These are phyloP conservation scores for Crucihimalaya himalaica DNA, from an alignment of 345 rosid species.

Conservation along the genomic window DNA sequence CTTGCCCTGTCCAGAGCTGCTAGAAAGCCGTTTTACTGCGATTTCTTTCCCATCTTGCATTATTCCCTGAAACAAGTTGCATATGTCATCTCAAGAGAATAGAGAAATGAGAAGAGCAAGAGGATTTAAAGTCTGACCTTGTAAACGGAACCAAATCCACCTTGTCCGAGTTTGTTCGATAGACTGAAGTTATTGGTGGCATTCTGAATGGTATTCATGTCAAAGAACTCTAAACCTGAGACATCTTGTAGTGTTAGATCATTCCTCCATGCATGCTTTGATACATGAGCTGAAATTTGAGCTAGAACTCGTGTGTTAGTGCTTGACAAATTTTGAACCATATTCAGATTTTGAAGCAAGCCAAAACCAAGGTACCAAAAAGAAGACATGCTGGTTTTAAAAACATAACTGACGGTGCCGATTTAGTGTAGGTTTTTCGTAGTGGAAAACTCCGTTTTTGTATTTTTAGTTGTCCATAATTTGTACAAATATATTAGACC, in stretches of 20 bases:
- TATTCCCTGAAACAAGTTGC: constrained; percentile 38
- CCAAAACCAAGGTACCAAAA: too few relatives aligned
- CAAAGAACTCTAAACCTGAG: constrained; percentile 23
- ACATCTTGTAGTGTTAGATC: constrained; percentile 6
- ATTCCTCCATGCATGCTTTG: constrained; percentile 13
- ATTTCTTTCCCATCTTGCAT: constrained; percentile 47
- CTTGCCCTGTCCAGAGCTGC: constrained; percentile 49
- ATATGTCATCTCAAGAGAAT: neutral
- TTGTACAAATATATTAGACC: too few relatives aligned
- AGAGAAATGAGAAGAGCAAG: neutral
- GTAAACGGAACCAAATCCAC: constrained; percentile 43
- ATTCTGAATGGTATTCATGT: constrained; percentile 9
- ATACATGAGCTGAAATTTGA: neutral
- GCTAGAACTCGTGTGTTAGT: too few relatives aligned
- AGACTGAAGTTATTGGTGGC: constrained; percentile 32
- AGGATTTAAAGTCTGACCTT: constrained; percentile 21
- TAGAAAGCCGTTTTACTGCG: constrained; percentile 52
- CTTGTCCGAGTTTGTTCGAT: constrained; percentile 38
- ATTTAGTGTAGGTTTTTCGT: too few relatives aligned
- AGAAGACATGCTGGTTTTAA: too few relatives aligned
- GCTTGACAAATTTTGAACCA: too few relatives aligned
- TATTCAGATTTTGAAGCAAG: too few relatives aligned
- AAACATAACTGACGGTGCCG: too few relatives aligned
- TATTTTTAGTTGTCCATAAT: too few relatives aligned
- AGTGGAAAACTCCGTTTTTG: too few relatives aligned